Percentiles rank a stretch among this genome's conserved stretches.
Conservation (phyloP, 2,329 filamentous ascomycete species). For the Clonostachys chloroleuca region DNA sequence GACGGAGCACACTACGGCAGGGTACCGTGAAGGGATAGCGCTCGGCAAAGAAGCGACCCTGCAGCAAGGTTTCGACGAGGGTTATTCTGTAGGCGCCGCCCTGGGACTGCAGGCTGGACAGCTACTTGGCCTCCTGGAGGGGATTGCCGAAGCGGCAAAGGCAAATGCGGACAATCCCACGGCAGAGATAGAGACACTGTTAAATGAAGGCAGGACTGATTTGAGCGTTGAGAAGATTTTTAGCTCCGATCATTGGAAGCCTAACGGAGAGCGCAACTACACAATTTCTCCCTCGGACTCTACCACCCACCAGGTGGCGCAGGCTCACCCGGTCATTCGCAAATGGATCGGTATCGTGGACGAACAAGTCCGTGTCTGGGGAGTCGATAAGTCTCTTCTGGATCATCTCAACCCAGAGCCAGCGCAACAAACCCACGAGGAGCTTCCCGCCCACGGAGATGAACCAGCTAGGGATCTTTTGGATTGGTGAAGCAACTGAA, state of each 20-base stretch:
- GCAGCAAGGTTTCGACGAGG: constrained; percentile 88
- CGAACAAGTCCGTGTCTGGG: constrained; percentile 22
- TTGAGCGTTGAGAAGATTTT: constrained; percentile 61
- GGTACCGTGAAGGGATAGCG: constrained; percentile 85
- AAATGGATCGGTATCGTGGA: constrained; percentile 49
- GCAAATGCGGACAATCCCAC: constrained; percentile 13
- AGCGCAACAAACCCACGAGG: constrained; percentile 16
- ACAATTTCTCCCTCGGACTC: constrained; percentile 31
- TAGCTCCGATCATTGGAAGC: constrained; percentile 58
- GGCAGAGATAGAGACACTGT: constrained; percentile 20
- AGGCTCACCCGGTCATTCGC: constrained; percentile 58
- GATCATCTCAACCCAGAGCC: constrained; percentile 21
- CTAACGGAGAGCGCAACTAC: constrained; percentile 70
- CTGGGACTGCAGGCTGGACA: constrained; percentile 72
- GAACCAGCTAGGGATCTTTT: constrained; percentile 20
- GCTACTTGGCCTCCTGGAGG: constrained; percentile 74
- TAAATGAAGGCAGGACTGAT: constrained; percentile 50
- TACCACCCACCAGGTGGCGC: constrained; percentile 27
- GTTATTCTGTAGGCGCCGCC: constrained; percentile 78
- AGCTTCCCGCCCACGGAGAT: constrained; percentile 14
- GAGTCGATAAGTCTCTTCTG: constrained; percentile 23
- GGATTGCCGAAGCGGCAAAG: constrained; percentile 49
- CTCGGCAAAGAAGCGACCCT: constrained; percentile 71
- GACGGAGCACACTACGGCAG: constrained; percentile 74
- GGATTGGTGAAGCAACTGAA: constrained; percentile 28